Conservation (phyloP, 164 flowering plant genomes). For the grape (Vitis vinifera) region DNA sequence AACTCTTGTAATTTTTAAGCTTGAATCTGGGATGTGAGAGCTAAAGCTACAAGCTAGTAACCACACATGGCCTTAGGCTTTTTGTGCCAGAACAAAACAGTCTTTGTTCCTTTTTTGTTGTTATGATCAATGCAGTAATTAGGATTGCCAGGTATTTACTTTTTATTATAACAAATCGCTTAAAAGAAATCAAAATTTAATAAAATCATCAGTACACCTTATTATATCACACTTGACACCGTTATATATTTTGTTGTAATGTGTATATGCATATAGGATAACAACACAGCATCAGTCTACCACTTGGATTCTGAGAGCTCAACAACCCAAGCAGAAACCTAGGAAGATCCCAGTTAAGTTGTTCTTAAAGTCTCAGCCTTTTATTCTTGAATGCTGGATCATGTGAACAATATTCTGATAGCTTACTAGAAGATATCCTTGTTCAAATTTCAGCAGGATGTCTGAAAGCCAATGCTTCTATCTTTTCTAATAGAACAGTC, state of each 20-base stretch:
- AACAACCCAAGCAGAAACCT: conserved; percentile 36
- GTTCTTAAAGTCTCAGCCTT: neutral
- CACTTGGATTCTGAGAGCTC: conserved; percentile 45
- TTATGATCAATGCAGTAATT: too few relatives aligned
- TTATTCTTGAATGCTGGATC: neutral
- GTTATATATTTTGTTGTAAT: neutral
- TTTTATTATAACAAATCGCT: too few relatives aligned
- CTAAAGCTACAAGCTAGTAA: too few relatives aligned
- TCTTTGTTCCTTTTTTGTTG: too few relatives aligned
- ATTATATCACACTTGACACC: neutral
- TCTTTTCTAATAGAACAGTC: neutral
- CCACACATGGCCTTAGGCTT: too few relatives aligned
- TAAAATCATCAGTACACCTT: neutral
- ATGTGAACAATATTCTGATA: neutral
- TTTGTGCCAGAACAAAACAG: too few relatives aligned
- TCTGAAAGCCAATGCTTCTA: too few relatives aligned
- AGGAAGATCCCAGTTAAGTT: conserved; percentile 26
- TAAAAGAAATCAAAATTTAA: neutral
- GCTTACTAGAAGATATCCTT: too few relatives aligned
- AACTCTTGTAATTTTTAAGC: too few relatives aligned
- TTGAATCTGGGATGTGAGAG: too few relatives aligned
- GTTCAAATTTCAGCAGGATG: too few relatives aligned
- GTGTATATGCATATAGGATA: conserved; percentile 14
- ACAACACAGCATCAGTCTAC: conserved; percentile 1
- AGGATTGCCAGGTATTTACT: too few relatives aligned